Evolutionary conservation across 164 flowering plant species (phyloP), one percentile per base, ranked within the genome.

Genomic region (Hamamelis virginiana): DNA sequence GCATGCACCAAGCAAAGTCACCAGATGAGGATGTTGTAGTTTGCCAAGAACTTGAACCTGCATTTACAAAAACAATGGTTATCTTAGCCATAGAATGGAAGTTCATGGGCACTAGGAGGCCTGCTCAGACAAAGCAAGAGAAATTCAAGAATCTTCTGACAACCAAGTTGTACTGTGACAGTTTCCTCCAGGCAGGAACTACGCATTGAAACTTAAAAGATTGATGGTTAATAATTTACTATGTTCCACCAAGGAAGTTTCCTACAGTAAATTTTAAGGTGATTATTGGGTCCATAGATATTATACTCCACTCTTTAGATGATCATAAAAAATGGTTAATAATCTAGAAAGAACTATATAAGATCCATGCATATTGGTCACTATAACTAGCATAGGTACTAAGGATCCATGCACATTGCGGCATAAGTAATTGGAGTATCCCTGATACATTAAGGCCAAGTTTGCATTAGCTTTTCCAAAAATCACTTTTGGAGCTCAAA

Each of bases 31-130:
- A 78, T 92, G 98, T 18, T 72, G 83, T 25, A 91, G 65, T 72
- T 82, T 90, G 71, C 91, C 82, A 19, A 92, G 87, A 76, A 81
- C 78, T 70, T 82, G 69, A 74, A 87, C 91, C 97, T 92, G 81
- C 77, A 81, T 21, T 22, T 19, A 65, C 5, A 48, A 76, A 33
- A 62, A 53, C 19, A 62, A 64, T 27, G 27, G 55, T 23, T 62
- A 46, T n/a, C 64, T 64, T 19, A 41, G 28, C 44, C 62, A 28
- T 28, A 28, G 3, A 16, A 27, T 33, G 43, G n/a, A 57, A 41
- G 38, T 22, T 13, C 14, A 67, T 22, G 4, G 21, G 14, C 5
- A 50, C 53, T 33, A 50, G 5, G 53, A 0, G 15, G 16, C 53
- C 53, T 50, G 15, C n/a, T n/a, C 5, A 8, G n/a, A 50, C 53